phyloP scores from a whole-genome alignment of 2,329 filamentous ascomycete species.

The Juglanconis oblonga region DNA sequence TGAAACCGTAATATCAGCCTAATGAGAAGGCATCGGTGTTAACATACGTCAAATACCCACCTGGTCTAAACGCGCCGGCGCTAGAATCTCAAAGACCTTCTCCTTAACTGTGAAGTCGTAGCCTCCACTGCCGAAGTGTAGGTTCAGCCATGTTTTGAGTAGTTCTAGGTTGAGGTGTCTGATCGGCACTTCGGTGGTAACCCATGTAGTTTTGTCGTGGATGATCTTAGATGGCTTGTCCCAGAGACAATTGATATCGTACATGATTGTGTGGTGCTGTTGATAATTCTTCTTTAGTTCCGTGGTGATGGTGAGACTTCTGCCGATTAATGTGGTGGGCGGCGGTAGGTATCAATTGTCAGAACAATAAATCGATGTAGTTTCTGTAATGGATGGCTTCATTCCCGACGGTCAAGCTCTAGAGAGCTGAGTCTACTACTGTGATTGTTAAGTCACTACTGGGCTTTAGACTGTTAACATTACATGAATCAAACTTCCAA shows the following conservation, averaged over 20 bases:
- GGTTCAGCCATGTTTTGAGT: slow-evolving; percentile 1
- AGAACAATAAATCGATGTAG: no score
- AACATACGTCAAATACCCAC: not conserved
- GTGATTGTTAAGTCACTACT: no score
- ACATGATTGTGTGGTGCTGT: not conserved
- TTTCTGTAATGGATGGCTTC: no score
- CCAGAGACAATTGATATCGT: not conserved
- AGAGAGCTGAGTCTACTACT: no score
- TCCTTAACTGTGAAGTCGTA: not conserved
- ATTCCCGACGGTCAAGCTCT: no score
- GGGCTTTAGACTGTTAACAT: no score
- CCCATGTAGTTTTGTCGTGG: not conserved
- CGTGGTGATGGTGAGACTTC: not conserved
- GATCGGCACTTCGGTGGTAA: not conserved
- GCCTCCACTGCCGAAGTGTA: not conserved
- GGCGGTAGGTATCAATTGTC: no score
- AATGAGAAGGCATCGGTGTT: no score
- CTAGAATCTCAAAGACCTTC: not conserved
- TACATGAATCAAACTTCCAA: no score
- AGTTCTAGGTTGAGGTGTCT: not conserved
- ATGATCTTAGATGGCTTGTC: not conserved
- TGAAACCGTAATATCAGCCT: not conserved
- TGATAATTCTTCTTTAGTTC: not conserved
- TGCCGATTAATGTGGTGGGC: no score
- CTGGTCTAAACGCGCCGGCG: not conserved